phyloP scores from a whole-genome alignment of 2,329 filamentous ascomycete species.

The Triangularia setosa region DNA sequence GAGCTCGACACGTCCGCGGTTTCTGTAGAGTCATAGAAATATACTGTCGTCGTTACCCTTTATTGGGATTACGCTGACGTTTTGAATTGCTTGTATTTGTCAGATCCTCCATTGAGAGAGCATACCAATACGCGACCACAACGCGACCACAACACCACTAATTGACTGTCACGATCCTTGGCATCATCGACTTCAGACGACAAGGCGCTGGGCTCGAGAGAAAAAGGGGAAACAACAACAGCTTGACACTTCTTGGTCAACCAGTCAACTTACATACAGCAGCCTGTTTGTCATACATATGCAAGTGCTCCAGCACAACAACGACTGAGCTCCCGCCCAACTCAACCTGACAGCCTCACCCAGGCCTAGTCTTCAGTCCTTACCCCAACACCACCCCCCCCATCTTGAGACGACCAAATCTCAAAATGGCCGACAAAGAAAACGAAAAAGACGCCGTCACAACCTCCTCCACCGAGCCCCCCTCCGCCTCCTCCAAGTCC shows the following conservation, averaged over 20 bases:
- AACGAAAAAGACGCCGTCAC: not conserved
- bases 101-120: not conserved
- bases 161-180: not conserved
- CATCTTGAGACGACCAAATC: not conserved
- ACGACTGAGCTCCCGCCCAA: not conserved
- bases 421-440: slow-evolving; percentile 15
- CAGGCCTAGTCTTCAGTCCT: not conserved
- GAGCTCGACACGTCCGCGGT: not conserved
- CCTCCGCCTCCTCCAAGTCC: not conserved
- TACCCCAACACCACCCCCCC: not conserved
- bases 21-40: not conserved
- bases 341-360: not conserved
- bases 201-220: too few relatives aligned
- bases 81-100: not conserved
- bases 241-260: not conserved
- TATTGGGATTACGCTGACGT: not conserved
- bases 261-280: not conserved
- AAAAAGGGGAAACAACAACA: not conserved
- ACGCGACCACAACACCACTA: not conserved
- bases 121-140: not conserved
- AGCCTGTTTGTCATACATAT: not conserved
- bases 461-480: slow-evolving; percentile 19
- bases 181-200: not conserved
- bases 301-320: not conserved
- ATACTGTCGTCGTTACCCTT: not conserved